Base-by-base conservation (phyloP, 2,329 filamentous ascomycete genomes). In the Beauveria bassiana region DNA sequence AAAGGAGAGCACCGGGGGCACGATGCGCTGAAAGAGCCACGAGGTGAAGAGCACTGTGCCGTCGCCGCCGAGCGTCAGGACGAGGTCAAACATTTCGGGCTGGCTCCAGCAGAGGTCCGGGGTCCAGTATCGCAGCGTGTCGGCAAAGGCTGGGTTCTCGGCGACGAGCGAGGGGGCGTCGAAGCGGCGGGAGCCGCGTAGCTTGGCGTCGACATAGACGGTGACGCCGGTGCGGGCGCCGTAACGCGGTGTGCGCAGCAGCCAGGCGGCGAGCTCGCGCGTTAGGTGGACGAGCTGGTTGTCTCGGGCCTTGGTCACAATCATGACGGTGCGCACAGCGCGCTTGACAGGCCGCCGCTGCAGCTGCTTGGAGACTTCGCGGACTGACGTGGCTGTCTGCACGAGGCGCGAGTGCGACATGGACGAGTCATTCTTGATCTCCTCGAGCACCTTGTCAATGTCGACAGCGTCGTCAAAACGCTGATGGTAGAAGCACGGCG, bases 401-500 rank as follows among this genome's bases (percentile, higher is more conserved):
- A 97, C 91, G 47, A 99, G 84, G 59, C 93, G 86, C 10, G 91
- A 96, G 76, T 98, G 95, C 40, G 92, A 96, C 80, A 97, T 88
- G 75, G 85, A 91, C 69, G 96, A 91, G 68, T 95, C 88, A 59
- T 86, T 89, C 71, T 88, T 88, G 69, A 98, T 96, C 75, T 99
- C 95, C 71, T 98, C 93, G 7, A 99, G 81, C 6, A 99, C 92
- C 75, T 90, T 95, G 68, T 95, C 90, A 63, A 98, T 91, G 73
- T 99, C 91, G 68, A 99, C 91, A 9, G 93, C 91, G 72, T 96
- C 92, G 69, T 97, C 95, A 71, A 99, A 99, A 65, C 93, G 86
- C 76, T 96, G 90, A 77, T 99, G 95, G 78, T 96, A 98, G 77
- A 96, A 99, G 78, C 95, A 99, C 16, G 95, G 95, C 50, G 93